A percentile compares a stretch with the other conserved stretches of the same genome.
Evolutionary conservation across 345 rosid genomes (phyloP).

Genomic region (Citropsis articulata): DNA sequence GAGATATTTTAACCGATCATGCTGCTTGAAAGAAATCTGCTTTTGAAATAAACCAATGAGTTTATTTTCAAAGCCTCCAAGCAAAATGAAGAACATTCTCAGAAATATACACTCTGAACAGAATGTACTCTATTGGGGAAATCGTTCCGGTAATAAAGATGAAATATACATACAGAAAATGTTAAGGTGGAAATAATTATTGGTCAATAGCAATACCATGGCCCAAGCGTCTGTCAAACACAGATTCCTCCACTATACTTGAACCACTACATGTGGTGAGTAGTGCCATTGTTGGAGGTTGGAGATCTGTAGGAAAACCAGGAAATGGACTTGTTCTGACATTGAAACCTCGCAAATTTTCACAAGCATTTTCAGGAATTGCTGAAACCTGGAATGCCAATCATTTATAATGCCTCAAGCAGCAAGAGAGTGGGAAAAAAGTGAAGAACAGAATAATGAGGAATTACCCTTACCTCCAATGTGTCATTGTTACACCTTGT

Average conservation of each 20-base stretch:
- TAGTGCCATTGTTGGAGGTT: conserved; percentile 31
- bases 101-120: too few relatives aligned
- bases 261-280: conserved; percentile 31
- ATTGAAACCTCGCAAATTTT: conserved; percentile 24
- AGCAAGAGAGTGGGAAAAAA: background rate
- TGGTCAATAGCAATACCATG: conserved; percentile 29
- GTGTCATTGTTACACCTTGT: conserved; percentile 4
- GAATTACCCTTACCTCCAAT: conserved; percentile 14
- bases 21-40: background rate
- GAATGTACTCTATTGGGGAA: background rate
- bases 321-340: conserved; percentile 33
- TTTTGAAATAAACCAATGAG: background rate
- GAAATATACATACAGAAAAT: background rate
- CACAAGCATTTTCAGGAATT: background rate
- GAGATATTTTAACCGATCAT: background rate
- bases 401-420: background rate
- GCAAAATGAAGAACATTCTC: too few relatives aligned
- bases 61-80: background rate
- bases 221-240: conserved; percentile 31
- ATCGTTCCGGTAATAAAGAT: background rate
- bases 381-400: conserved; percentile 27
- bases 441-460: background rate
- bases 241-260: conserved; percentile 26
- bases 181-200: background rate
- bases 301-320: conserved; percentile 38